Evolutionary conservation across 257 asterid genomes (phyloP), one percentile per base, ranked within the genome.

Genomic region (Penstemon eatonii): DNA sequence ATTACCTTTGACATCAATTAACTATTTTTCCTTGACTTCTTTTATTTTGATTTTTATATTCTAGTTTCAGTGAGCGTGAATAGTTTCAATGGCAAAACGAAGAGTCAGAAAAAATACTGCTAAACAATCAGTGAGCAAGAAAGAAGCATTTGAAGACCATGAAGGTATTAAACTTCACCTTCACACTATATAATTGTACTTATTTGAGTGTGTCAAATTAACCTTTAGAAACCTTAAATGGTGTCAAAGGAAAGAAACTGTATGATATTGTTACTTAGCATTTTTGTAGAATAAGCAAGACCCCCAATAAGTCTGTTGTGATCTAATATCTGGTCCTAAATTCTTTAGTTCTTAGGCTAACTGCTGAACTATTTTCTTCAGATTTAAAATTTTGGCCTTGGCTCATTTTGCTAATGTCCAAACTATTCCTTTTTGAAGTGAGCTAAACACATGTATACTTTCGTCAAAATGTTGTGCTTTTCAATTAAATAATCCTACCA

Each of bases 41-140:
- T 15, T 15, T 15, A 15, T 15, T 15, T 15, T 45, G 49, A 3
- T 45, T 10, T 47, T 3, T 3, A 43, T 1, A 25, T 51, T 54
- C 52, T 44, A 44, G 47, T 66, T 69, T 66, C 56, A 73, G 75
- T 46, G 68, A 46, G 63, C 39, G 59, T 68, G 44, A 38, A 59
- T 52, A n/a, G 62, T 71, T 63, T 65, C 77, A 57, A 83, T 83
- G 87, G 76, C 70, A 3, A 83, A 67, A 58, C 76, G 72, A 49
- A 78, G 65, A 63, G 80, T 40, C 19, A 73, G 78, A 47, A 81
- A 64, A 56, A 59, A 63, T 10, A 55, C 65, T 47, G 60, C 46
- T 56, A 65, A 72, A 50, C 66, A 75, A 63, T 66, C 79, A 3
- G 63, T 15, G 6, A 53, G 59, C 56, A 51, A 52, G 3, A 57